Percentiles rank a stretch among this genome's conserved stretches.
Conservation (phyloP, 352 stramenopile species). For the Pythium rhizo-oryzae region DNA sequence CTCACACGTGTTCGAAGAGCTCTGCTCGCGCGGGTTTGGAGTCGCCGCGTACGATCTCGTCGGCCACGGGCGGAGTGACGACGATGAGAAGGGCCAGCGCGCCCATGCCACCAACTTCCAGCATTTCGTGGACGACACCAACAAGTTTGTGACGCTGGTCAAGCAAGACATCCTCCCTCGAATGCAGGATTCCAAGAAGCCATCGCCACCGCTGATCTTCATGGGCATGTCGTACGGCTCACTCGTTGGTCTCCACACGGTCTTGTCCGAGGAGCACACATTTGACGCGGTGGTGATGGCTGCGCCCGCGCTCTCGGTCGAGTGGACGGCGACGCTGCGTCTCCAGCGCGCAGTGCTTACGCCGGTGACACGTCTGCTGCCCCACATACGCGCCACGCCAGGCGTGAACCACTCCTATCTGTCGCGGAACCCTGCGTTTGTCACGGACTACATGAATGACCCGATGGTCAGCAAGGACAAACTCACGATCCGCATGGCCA, state of each 20-base stretch:
- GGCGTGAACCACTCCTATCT: slow-evolving; percentile 21
- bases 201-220: slow-evolving; percentile 14
- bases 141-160: slow-evolving; percentile 30
- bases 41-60: slow-evolving; percentile 34
- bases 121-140: slow-evolving; percentile 27
- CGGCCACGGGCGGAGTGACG: slow-evolving; percentile 56
- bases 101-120: slow-evolving; percentile 14
- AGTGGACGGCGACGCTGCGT: slow-evolving; percentile 20
- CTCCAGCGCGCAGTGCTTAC: not conserved
- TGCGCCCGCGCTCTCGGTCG: slow-evolving; percentile 20
- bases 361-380: slow-evolving; percentile 6
- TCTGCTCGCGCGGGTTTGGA: slow-evolving; percentile 16
- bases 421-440: slow-evolving; percentile 21
- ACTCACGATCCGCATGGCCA: slow-evolving; percentile 22
- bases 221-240: slow-evolving; percentile 30
- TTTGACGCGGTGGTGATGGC: slow-evolving; percentile 26
- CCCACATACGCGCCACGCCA: slow-evolving; percentile 12
- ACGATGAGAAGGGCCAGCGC: slow-evolving; percentile 26
- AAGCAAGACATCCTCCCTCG: slow-evolving; percentile 16
- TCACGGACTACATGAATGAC: slow-evolving; percentile 19
- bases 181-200: not conserved
- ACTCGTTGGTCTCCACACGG: slow-evolving; percentile 26
- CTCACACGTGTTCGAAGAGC: slow-evolving; percentile 21
- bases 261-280: slow-evolving; percentile 24
- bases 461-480: slow-evolving; percentile 20